Evolutionary conservation across 75 land plant genomes (phyloP).

Genomic region (Cupressus sempervirens): DNA sequence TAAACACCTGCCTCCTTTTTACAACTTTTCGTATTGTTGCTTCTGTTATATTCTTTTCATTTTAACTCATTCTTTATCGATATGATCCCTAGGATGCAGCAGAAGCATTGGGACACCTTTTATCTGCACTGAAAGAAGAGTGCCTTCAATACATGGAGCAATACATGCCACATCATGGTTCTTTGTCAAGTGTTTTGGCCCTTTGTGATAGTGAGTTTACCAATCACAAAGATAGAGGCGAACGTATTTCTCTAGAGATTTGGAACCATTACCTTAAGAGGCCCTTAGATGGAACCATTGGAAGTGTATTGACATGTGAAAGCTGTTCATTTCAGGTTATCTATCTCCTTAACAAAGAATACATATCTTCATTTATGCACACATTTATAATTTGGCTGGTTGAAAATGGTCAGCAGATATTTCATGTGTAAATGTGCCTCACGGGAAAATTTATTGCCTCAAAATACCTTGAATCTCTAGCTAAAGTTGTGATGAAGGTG

Average conservation of each 20-base stretch:
- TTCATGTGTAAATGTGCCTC: neutral
- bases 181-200: slow-evolving; percentile 32
- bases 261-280: slow-evolving; percentile 55
- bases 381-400: neutral
- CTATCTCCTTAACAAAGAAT: neutral
- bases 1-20: slow-evolving; percentile 3
- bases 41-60: neutral
- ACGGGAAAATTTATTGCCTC: neutral
- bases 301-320: slow-evolving; percentile 65
- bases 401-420: neutral
- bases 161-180: slow-evolving; percentile 27
- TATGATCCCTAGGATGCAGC: slow-evolving; percentile 73
- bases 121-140: slow-evolving; percentile 71
- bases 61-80: neutral
- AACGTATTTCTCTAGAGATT: slow-evolving; percentile 19
- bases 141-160: slow-evolving; percentile 19
- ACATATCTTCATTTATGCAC: neutral
- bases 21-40: neutral
- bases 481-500: slow-evolving; percentile 5
- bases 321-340: slow-evolving; percentile 72
- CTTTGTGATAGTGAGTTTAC: slow-evolving; percentile 16
- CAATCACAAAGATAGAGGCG: neutral
- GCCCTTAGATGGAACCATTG: slow-evolving; percentile 76
- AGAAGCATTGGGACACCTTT: slow-evolving; percentile 77
- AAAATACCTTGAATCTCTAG: neutral